A percentile compares a stretch with the other conserved stretches of the same genome.
Evolutionary conservation across 148 eudicot species (phyloP).

Genomic region (Dysphania ambrosioides): DNA sequence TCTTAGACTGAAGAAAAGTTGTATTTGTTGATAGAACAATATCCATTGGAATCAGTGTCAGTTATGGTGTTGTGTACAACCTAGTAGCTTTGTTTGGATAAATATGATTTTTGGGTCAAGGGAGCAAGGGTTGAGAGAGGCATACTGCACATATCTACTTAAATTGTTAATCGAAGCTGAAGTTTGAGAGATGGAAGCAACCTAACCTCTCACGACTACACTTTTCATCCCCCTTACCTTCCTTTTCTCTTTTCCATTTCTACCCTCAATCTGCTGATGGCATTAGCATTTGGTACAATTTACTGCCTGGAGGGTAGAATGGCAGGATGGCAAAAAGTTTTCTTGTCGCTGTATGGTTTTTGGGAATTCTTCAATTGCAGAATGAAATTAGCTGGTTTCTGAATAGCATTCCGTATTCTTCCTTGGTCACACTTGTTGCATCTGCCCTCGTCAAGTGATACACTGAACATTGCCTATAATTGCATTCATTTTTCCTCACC

Average conservation of each 20-base stretch:
- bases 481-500: neutral
- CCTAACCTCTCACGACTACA: neutral
- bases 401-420: too few relatives aligned
- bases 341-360: neutral
- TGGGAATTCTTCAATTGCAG: neutral
- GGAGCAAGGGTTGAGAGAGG: neutral
- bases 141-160: neutral
- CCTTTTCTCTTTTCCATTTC: neutral
- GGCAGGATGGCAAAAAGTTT: neutral
- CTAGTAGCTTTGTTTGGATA: neutral
- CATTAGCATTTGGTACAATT: neutral
- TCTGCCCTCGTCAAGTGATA: constrained; percentile 5
- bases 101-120: neutral
- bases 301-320: neutral
- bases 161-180: neutral
- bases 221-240: neutral
- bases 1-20: neutral
- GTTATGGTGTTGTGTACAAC: neutral
- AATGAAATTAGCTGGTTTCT: neutral
- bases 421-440: neutral
- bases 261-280: neutral
- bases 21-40: neutral
- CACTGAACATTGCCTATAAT: neutral
- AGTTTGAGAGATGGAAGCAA: too few relatives aligned
- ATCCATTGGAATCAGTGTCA: neutral